Conservation (phyloP, 2,329 filamentous ascomycete species). For the Metarhizium robertsii region DNA sequence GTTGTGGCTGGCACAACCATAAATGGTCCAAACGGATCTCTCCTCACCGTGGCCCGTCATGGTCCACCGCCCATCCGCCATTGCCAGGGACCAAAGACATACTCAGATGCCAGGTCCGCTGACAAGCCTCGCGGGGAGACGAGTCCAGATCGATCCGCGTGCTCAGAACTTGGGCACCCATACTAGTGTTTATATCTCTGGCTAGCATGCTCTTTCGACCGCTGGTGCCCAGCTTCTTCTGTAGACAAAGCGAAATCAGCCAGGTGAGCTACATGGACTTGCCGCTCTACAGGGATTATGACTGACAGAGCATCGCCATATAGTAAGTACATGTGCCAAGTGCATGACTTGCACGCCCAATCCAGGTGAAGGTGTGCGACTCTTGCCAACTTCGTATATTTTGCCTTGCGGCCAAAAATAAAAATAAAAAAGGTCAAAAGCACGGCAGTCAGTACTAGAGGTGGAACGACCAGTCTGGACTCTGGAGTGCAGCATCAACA, state of each 20-base stretch:
- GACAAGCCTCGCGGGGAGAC: background rate
- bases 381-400: background rate
- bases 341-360: background rate
- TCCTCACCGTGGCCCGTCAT: background rate
- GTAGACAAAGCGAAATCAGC: background rate
- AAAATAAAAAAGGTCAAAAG: background rate
- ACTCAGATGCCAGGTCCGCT: conserved; percentile 1
- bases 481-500: background rate
- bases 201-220: background rate
- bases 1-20: background rate
- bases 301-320: background rate
- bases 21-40: background rate
- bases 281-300: background rate
- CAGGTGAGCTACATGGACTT: background rate
- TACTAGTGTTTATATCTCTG: background rate
- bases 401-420: too few relatives aligned
- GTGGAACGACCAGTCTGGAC: background rate
- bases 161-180: conserved; percentile 6
- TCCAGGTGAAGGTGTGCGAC: background rate
- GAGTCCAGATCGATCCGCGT: conserved; percentile 2
- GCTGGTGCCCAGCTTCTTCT: conserved; percentile 1
- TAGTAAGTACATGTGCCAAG: background rate
- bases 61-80: background rate
- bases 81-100: background rate
- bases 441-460: background rate